Percentiles rank a stretch among this genome's conserved stretches.
Conservation (phyloP, 768 basidiomycete species). For the Vishniacozyma victoriae region DNA sequence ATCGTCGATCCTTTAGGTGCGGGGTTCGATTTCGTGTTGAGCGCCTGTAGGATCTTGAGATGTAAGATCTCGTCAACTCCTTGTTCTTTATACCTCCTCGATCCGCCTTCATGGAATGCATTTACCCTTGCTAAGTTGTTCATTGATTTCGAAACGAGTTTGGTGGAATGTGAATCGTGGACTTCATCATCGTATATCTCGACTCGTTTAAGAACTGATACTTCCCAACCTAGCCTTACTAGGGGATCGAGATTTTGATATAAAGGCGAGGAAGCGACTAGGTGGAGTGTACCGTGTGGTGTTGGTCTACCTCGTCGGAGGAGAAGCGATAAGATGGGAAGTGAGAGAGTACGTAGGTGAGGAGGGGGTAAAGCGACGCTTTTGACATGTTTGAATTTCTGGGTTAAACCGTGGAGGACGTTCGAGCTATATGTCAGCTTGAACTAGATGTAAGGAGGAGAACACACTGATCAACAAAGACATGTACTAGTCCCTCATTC, state of each 20-base stretch:
- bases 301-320: constrained; percentile 38
- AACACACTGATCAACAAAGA: constrained; percentile 45
- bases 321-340: constrained; percentile 40
- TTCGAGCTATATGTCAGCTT: constrained; percentile 29
- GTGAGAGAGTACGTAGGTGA: constrained; percentile 38
- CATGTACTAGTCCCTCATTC: constrained; percentile 19
- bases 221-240: constrained; percentile 42
- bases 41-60: constrained; percentile 80
- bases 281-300: constrained; percentile 32
- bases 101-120: constrained; percentile 1
- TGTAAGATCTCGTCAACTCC: constrained; percentile 93
- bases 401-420: constrained; percentile 32
- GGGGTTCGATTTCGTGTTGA: constrained; percentile 46
- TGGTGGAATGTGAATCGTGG: constrained; percentile 17
- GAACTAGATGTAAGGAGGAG: not conserved
- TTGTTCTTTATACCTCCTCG: constrained; percentile 59
- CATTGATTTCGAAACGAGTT: constrained; percentile 15
- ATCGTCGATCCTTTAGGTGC: constrained; percentile 56
- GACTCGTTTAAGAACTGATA: constrained; percentile 42
- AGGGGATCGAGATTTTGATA: constrained; percentile 38
- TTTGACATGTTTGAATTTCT: constrained; percentile 5
- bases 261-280: constrained; percentile 42
- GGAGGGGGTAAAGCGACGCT: constrained; percentile 19
- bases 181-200: constrained; percentile 36
- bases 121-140: constrained; percentile 2